Base-by-base conservation (phyloP, 192 early-diverging fungal species). In the Coemansia sp. region DNA sequence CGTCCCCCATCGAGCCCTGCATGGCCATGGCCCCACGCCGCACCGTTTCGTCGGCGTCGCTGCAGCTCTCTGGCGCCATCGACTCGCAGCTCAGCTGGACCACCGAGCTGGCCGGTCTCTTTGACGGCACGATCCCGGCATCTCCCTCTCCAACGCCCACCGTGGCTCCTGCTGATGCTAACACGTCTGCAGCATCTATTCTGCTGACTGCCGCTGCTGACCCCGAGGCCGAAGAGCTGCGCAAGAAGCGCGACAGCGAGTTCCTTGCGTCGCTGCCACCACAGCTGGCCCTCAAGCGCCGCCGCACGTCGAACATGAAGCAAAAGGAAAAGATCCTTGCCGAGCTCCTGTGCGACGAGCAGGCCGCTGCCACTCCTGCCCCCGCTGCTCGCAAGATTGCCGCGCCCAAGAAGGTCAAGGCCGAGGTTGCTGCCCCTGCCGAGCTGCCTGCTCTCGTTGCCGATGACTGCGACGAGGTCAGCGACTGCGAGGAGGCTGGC, bases 271-370 rank as follows among this genome's bases (percentile, higher is more conserved):
- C 82, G 60, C 71, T 86, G 46, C 85, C 85, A 31, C 85, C 78
- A 13, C 78, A 84, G 82, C 82, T 86, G 46, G 74, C 74, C 16
- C 82, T 86, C 43, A 84, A 84, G 78, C 85, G 85, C 38, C 78
- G 85, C 29, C 80, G 85, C 70, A 84, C 85, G 9, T 79, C 78
- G 16, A 85, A 80, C 82, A 77, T 62, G 44, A 80, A 77, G 78
- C 78, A 80, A 38, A 85, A 85, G 78, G 82, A 85, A 60, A 80
- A 80, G 82, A 85, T 85, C 60, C 78, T 81, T 16, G 81, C 84
- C 38, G 79, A 81, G 76, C 69, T 81, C 22, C 15, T 85, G 63
- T 27, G 65, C 65, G 63, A 61, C 31, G 46, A 69, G 60, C 64
- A 67, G 63, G 43, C 63, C 7, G 71, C 41, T 36, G 41, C 54